Percentiles rank a stretch among this genome's conserved stretches.
Conservation (phyloP, 805 yeast species). For the Candida boleticola region DNA sequence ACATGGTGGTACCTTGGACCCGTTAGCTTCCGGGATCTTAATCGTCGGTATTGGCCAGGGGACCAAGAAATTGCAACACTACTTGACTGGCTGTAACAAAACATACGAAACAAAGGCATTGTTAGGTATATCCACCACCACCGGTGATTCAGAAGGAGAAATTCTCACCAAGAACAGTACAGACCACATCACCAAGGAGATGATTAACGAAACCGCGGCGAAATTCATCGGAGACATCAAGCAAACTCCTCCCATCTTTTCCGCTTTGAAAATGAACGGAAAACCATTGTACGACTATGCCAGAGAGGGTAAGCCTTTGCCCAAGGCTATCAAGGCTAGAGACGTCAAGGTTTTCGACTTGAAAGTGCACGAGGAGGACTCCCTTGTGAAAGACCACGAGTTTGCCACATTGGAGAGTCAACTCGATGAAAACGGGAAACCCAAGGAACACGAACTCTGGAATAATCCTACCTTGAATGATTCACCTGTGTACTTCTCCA, state of each 20-base stretch:
- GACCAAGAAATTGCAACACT: conserved; percentile 74
- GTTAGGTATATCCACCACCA: conserved; percentile 87
- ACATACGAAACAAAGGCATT: conserved; percentile 81
- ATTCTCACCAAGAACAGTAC: conserved; percentile 57
- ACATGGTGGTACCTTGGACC: conserved; percentile 97
- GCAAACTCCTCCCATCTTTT: conserved; percentile 94
- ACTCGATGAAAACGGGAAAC: conserved; percentile 47
- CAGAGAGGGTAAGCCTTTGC: conserved; percentile 79
- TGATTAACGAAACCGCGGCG: conserved; percentile 47
- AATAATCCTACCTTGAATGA: conserved; percentile 58
- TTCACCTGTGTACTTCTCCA: conserved; percentile 58
- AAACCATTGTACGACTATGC: conserved; percentile 94
- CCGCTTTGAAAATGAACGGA: conserved; percentile 94
- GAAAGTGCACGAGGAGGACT: conserved; percentile 50
- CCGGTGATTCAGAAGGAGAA: conserved; percentile 92
- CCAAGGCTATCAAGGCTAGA: conserved; percentile 77
- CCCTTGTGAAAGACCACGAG: conserved; percentile 53
- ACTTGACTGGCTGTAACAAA: conserved; percentile 72
- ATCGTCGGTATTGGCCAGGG: conserved; percentile 93
- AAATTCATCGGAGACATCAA: conserved; percentile 77
- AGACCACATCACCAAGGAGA: conserved; percentile 54
- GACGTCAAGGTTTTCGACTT: conserved; percentile 60
- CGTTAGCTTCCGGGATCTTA: conserved; percentile 90
- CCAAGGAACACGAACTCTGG: conserved; percentile 43
- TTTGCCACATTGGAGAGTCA: conserved; percentile 45